phyloP scores from a whole-genome alignment of 2,329 filamentous ascomycete genomes.

The Alternaria panax region DNA sequence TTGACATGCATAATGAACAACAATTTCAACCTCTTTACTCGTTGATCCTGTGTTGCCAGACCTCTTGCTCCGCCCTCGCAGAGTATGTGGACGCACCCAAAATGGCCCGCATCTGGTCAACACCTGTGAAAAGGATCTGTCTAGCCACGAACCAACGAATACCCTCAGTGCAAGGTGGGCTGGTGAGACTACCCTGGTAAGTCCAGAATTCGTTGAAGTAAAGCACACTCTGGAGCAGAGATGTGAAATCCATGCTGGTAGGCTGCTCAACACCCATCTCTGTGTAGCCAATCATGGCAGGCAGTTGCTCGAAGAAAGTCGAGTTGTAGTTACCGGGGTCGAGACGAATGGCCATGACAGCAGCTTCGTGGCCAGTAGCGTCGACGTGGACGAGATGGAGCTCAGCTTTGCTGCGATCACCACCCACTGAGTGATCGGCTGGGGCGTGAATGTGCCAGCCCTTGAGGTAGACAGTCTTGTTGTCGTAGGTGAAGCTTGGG shows the following conservation, averaged over 20 bases:
- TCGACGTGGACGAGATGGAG: constrained; percentile 60
- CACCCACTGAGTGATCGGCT: constrained; percentile 58
- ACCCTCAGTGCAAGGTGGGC: constrained; percentile 58
- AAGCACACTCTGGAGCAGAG: constrained; percentile 49
- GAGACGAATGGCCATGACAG: constrained; percentile 58
- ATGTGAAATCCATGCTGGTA: constrained; percentile 41
- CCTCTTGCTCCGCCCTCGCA: constrained; percentile 54
- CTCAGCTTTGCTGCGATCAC: constrained; percentile 55
- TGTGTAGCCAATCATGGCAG: constrained; percentile 51
- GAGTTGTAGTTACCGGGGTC: constrained; percentile 53
- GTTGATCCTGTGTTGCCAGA: constrained; percentile 58
- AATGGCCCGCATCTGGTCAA: constrained; percentile 58
- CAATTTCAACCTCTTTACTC: constrained; percentile 22
- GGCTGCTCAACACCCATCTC: constrained; percentile 35
- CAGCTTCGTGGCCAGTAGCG: constrained; percentile 51
- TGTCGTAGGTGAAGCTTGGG: constrained; percentile 56
- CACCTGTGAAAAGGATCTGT: constrained; percentile 53
- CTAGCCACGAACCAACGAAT: constrained; percentile 56
- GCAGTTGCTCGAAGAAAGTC: constrained; percentile 55
- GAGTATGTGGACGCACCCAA: constrained; percentile 56
- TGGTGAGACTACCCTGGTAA: constrained; percentile 58
- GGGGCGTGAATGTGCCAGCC: constrained; percentile 63
- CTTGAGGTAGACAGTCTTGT: constrained; percentile 57
- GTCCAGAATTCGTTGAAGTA: constrained; percentile 58
- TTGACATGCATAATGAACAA: neutral